Percentiles rank a stretch among this genome's conserved stretches.
Conservation (phyloP, 306 rosid species). For the Dicorynia guianensis region DNA sequence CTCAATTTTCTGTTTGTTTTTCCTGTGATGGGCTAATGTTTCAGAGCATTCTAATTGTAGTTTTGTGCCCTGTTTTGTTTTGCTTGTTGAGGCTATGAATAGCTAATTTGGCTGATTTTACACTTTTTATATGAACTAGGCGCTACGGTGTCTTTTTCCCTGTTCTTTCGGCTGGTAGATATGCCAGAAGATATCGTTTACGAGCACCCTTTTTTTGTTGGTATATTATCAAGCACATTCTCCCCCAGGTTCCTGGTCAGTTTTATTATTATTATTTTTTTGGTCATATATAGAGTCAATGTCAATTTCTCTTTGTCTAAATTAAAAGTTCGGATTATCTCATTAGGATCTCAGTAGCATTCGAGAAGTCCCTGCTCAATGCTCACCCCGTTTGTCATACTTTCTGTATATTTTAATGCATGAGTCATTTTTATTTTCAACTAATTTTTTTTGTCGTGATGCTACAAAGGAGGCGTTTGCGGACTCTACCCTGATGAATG, state of each 20-base stretch:
- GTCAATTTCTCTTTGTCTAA: constrained; percentile 16
- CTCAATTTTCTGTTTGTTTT: neutral
- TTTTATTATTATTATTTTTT: neutral
- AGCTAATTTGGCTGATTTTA: constrained; percentile 21
- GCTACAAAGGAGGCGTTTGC: constrained; percentile 70
- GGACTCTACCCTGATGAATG: constrained; percentile 83
- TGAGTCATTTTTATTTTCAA: neutral
- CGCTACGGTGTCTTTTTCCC: neutral
- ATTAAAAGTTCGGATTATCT: constrained; percentile 19
- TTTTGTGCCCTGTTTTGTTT: constrained; percentile 5
- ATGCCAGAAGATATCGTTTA: constrained; percentile 69
- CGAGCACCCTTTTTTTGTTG: constrained; percentile 74
- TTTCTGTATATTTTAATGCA: constrained; percentile 4
- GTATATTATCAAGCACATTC: constrained; percentile 68
- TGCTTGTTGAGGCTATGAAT: constrained; percentile 22
- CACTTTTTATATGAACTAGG: constrained; percentile 30
- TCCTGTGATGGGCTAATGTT: neutral
- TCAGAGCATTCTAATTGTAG: constrained; percentile 14
- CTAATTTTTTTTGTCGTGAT: constrained; percentile 27
- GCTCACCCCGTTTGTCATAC: constrained; percentile 73
- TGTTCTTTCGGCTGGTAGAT: constrained; percentile 5
- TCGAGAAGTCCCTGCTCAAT: constrained; percentile 86
- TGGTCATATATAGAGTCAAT: neutral
- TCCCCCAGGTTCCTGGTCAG: constrained; percentile 79
- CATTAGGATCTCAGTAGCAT: constrained; percentile 75